phyloP scores from a whole-genome alignment of 495 filamentous ascomycete species.

The Aspergillus kassunensis region DNA sequence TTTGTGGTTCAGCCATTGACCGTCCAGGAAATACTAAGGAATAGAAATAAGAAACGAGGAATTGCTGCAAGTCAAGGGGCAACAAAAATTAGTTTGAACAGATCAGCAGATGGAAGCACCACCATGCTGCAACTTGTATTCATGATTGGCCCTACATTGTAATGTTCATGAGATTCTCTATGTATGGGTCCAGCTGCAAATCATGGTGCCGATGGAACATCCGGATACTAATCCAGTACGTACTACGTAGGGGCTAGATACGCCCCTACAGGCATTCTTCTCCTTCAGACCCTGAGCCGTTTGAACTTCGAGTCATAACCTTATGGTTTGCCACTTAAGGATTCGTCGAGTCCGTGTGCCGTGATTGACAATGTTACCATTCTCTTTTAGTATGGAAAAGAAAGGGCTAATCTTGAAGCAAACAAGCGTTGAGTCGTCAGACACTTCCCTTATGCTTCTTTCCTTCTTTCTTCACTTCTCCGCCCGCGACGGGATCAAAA shows the following conservation, averaged over 20 bases:
- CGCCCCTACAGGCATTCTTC: no score
- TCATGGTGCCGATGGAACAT: constrained; percentile 7
- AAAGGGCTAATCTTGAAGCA: constrained; percentile 6
- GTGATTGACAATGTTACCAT: background rate
- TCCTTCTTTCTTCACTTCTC: constrained; percentile 9
- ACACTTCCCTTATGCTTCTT: constrained; percentile 6
- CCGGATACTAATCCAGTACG: no score
- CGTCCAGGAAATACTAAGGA: background rate
- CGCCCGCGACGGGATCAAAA: constrained; percentile 13
- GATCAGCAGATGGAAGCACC: constrained; percentile 1
- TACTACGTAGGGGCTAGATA: no score
- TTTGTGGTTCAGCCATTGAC: background rate
- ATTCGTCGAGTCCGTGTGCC: background rate
- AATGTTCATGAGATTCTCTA: background rate
- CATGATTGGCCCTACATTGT: constrained; percentile 7
- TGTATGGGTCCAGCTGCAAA: background rate
- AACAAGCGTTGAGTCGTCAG: background rate
- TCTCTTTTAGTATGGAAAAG: background rate
- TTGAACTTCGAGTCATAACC: background rate
- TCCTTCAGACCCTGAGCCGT: background rate
- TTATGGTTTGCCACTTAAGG: background rate
- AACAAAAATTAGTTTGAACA: constrained; percentile 4
- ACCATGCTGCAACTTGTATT: background rate
- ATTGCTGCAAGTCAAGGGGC: background rate
- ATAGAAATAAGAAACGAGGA: constrained; percentile 1